Conservation (phyloP, 176 grass and related monocot genomes). For the Ensete ventricosum region DNA sequence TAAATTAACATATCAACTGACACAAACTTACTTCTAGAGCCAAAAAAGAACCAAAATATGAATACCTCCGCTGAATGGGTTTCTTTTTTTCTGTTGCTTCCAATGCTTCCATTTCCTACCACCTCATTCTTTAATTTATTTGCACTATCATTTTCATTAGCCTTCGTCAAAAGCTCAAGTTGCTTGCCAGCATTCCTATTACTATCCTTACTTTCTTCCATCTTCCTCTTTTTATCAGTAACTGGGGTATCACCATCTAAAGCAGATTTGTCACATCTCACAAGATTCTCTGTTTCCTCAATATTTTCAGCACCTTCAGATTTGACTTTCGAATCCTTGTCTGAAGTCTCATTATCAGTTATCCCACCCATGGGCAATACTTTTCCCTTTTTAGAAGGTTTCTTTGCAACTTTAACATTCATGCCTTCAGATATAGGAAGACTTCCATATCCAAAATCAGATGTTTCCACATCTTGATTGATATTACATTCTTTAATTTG, state of each 20-base stretch:
- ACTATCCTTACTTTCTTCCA: conserved; percentile 22
- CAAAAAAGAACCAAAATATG: background rate
- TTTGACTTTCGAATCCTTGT: conserved; percentile 25
- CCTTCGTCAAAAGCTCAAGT: background rate
- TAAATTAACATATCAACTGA: background rate
- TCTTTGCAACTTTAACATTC: conserved; percentile 31
- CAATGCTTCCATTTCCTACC: conserved; percentile 10
- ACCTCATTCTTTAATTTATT: background rate
- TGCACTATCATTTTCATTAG: background rate
- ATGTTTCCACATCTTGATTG: conserved; percentile 5
- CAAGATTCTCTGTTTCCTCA: conserved; percentile 30
- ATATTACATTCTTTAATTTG: background rate
- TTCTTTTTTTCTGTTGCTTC: conserved; percentile 41
- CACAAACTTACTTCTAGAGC: background rate
- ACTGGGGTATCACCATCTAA: conserved; percentile 27
- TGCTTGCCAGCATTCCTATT: background rate
- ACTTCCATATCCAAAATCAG: conserved; percentile 18
- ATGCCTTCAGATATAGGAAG: conserved; percentile 14
- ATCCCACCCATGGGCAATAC: background rate
- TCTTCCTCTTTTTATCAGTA: conserved; percentile 51
- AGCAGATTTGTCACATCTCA: conserved; percentile 26
- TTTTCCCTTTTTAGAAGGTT: conserved; percentile 32
- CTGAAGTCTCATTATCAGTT: conserved; percentile 25
- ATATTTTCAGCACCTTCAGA: conserved; percentile 19
- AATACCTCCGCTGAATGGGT: conserved; percentile 62